phyloP scores from a whole-genome alignment of 2,329 filamentous ascomycete genomes.

The Zasmidium cellare region DNA sequence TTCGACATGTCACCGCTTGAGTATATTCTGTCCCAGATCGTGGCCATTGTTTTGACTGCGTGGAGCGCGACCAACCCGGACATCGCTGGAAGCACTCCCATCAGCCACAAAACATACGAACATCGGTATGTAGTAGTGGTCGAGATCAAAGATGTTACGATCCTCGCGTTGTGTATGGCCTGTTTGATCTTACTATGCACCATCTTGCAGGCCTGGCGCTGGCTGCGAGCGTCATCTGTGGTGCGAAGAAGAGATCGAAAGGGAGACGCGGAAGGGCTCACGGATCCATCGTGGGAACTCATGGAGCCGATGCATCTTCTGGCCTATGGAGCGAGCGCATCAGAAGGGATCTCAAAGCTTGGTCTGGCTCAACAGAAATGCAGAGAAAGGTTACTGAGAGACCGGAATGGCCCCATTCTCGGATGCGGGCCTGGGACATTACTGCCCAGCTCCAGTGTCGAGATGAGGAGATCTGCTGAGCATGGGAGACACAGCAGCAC shows the following conservation, averaged over 20 bases:
- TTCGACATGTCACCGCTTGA: conserved; percentile 3
- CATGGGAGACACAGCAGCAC: background rate
- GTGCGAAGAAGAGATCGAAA: background rate
- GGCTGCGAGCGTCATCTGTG: background rate
- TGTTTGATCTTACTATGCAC: conserved; percentile 6
- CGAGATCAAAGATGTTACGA: conserved; percentile 1
- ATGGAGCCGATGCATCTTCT: conserved; percentile 4
- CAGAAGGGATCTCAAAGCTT: background rate
- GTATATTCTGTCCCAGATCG: conserved; percentile 7
- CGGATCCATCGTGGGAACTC: background rate
- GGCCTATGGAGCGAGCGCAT: background rate
- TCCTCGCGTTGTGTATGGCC: conserved; percentile 1
- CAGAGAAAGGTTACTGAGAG: background rate
- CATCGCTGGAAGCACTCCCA: background rate
- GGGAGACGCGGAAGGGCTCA: background rate
- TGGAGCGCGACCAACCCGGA: conserved; percentile 7
- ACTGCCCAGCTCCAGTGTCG: background rate
- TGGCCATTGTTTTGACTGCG: conserved; percentile 7
- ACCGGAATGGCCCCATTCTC: background rate
- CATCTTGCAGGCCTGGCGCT: background rate
- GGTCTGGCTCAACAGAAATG: background rate
- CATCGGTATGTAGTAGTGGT: conserved; percentile 5
- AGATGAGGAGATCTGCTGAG: background rate
- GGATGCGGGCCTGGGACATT: conserved; percentile 4
- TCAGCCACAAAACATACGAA: conserved; percentile 1